Conservation (phyloP, 805 yeast genomes). For the Yarrowia sp. region DNA sequence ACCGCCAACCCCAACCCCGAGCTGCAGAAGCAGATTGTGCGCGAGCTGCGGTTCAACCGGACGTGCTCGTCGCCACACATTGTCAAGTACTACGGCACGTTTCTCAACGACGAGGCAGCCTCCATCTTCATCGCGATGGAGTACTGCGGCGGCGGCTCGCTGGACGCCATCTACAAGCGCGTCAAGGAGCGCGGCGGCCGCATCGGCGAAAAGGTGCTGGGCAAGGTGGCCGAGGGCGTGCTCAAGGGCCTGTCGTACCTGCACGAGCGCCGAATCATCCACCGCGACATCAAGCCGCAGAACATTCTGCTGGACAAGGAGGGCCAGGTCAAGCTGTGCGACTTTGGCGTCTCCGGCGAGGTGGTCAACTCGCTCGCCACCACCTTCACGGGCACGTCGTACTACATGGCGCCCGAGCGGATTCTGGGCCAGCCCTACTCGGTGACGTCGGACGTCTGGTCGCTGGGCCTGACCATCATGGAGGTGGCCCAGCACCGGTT, state of each 20-base stretch:
- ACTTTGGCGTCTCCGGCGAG: conserved; percentile 97
- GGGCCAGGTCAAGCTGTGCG: conserved; percentile 91
- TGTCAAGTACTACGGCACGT: conserved; percentile 91
- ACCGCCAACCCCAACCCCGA: conserved; percentile 79
- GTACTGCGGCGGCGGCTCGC: conserved; percentile 88
- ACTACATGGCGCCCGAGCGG: conserved; percentile 98
- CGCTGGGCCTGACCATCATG: conserved; percentile 82
- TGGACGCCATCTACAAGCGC: conserved; percentile 85
- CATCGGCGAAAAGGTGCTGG: conserved; percentile 88
- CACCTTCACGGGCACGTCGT: conserved; percentile 95
- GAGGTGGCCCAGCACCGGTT: conserved; percentile 93
- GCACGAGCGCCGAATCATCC: conserved; percentile 84
- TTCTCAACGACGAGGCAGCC: conserved; percentile 68
- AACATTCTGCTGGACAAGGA: conserved; percentile 71
- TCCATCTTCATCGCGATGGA: conserved; percentile 96
- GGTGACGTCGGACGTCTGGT: conserved; percentile 96
- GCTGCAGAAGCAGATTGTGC: conserved; percentile 80
- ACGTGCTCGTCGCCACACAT: conserved; percentile 79
- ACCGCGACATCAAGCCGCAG: conserved; percentile 94
- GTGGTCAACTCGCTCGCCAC: conserved; percentile 94
- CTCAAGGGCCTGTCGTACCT: conserved; percentile 81
- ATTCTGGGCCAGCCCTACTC: conserved; percentile 94
- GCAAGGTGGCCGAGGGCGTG: conserved; percentile 84
- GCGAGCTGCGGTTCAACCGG: conserved; percentile 87
- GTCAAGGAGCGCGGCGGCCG: conserved; percentile 74